These are phyloP conservation scores for Suzukiozyma palmioleophila DNA, from an alignment of 1,139 yeast species.

Conservation along the genomic window DNA sequence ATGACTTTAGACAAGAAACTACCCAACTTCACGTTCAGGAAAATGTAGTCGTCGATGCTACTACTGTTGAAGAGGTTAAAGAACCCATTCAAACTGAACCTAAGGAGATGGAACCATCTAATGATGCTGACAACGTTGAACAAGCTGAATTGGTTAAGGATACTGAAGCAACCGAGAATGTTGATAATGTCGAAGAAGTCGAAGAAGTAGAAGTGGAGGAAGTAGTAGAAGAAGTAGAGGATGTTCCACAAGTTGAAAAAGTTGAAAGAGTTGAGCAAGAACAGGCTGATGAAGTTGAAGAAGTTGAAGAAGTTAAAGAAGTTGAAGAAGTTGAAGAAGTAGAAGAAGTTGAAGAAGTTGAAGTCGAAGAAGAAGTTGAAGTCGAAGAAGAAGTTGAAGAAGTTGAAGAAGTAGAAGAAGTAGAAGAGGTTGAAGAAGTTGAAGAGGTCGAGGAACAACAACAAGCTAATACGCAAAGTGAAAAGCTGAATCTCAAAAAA, in stretches of 20 bases:
- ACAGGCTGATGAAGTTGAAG: slow-evolving; percentile 3
- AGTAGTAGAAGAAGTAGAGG: slow-evolving; percentile 5
- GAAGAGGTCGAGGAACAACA: not conserved
- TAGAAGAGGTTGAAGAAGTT: slow-evolving; percentile 5
- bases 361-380: slow-evolving; percentile 7
- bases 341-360: slow-evolving; percentile 2
- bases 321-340: slow-evolving; percentile 3
- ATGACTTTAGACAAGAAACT: no score
- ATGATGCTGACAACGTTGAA: slow-evolving; percentile 3
- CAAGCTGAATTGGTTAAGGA: not conserved
- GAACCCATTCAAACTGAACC: slow-evolving; percentile 5
- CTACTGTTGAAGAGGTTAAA: slow-evolving; percentile 4
- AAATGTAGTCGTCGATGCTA: slow-evolving; percentile 2
- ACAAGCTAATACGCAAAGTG: no score
- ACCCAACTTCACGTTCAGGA: no score
- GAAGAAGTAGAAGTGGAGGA: slow-evolving; percentile 5
- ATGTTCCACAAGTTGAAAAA: slow-evolving; percentile 6
- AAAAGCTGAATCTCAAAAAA: slow-evolving; percentile 6
- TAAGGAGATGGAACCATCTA: not conserved
- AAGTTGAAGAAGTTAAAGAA: slow-evolving; percentile 3
- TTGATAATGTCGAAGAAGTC: slow-evolving; percentile 1
- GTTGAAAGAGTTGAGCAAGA: slow-evolving; percentile 4
- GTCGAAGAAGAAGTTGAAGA: slow-evolving; percentile 5
- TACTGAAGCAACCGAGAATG: slow-evolving; percentile 1
- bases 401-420: slow-evolving; percentile 2